These are phyloP conservation scores for Neopestalotiopsis rosae DNA, from an alignment of 2,329 filamentous ascomycete species.

Conservation along the genomic window DNA sequence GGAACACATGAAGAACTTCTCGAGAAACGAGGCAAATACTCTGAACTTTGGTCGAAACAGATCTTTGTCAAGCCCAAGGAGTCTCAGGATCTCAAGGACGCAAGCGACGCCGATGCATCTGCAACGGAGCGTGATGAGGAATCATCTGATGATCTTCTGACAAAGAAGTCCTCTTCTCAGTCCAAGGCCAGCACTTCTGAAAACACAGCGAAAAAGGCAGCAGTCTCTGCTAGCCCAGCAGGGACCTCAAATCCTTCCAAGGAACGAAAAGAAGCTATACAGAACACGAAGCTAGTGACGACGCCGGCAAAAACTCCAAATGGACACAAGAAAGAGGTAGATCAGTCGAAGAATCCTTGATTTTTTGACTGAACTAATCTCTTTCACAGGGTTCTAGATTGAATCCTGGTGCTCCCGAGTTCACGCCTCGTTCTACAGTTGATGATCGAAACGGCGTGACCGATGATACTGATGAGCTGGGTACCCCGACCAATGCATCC, in stretches of 20 bases:
- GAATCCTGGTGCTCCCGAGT: slow-evolving; percentile 61
- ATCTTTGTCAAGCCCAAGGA: slow-evolving; percentile 58
- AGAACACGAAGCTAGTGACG: slow-evolving; percentile 21
- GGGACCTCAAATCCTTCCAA: not conserved
- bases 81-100: slow-evolving; percentile 26
- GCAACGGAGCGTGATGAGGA: not conserved
- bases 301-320: slow-evolving; percentile 36
- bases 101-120: no score
- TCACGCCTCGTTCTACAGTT: slow-evolving; percentile 51
- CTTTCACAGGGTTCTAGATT: slow-evolving; percentile 54
- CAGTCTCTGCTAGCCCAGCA: not conserved
- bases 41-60: slow-evolving; percentile 69
- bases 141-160: not conserved
- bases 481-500: slow-evolving; percentile 16
- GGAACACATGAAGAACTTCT: slow-evolving; percentile 67
- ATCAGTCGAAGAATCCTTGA: slow-evolving; percentile 43
- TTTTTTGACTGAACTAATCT: slow-evolving; percentile 50
- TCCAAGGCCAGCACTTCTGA: not conserved
- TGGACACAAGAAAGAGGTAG: slow-evolving; percentile 56
- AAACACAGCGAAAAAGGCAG: not conserved
- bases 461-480: not conserved
- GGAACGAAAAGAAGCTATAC: slow-evolving; percentile 13
- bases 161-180: not conserved
- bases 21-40: slow-evolving; percentile 63
- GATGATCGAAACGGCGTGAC: not conserved